Evolutionary conservation across 306 rosid genomes (phyloP).

Genomic region (Quercus robur): DNA sequence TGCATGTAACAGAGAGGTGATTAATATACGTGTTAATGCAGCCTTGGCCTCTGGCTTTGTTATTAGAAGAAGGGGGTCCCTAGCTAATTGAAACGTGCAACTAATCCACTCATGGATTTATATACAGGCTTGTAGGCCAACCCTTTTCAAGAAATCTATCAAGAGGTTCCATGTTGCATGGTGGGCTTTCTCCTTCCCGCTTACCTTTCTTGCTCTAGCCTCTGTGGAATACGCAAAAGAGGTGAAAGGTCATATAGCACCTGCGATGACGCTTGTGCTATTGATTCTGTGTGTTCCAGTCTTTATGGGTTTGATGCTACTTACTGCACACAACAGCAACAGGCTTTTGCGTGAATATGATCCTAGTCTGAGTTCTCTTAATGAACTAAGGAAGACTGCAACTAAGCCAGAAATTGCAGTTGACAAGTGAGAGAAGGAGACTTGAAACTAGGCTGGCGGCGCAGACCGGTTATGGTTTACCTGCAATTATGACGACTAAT

Average conservation of each 20-base stretch:
- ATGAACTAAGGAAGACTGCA: neutral
- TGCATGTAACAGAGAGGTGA: too few species aligned
- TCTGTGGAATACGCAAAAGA: conserved; percentile 40
- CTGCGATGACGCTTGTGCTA: conserved; percentile 29
- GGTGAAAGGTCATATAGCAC: conserved; percentile 26
- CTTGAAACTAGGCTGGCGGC: neutral
- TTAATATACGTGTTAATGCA: too few species aligned
- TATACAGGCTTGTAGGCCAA: conserved; percentile 46
- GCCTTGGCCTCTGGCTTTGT: too few species aligned
- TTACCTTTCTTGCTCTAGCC: conserved; percentile 46
- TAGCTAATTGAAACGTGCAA: neutral
- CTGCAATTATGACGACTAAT: neutral
- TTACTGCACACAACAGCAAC: conserved; percentile 33
- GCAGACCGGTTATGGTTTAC: neutral
- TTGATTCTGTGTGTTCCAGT: conserved; percentile 34
- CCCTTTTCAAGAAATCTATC: conserved; percentile 49
- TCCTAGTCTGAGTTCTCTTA: conserved; percentile 11
- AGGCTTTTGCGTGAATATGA: conserved; percentile 19
- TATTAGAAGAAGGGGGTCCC: too few species aligned
- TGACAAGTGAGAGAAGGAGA: neutral
- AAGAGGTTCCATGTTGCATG: conserved; percentile 38
- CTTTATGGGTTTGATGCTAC: conserved; percentile 35
- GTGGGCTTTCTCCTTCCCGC: conserved; percentile 53
- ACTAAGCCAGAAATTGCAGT: neutral
- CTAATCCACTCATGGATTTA: neutral